These are phyloP conservation scores for Tetrapyrgos nigripes DNA, from an alignment of 1,284 basidiomycete genomes.

Conservation along the genomic window DNA sequence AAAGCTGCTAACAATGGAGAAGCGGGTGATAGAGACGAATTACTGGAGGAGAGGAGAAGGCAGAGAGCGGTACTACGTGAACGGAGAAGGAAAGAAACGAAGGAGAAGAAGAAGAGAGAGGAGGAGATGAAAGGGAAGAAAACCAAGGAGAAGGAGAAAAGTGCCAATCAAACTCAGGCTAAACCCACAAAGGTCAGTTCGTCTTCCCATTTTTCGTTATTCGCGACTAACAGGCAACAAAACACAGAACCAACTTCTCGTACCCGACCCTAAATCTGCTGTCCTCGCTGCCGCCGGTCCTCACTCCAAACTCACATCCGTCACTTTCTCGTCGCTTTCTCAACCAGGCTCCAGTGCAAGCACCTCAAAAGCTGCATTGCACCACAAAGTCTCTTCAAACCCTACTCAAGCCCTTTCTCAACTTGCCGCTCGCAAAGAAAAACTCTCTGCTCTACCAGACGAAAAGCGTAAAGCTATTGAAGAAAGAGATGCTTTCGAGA, in stretches of 20 bases:
- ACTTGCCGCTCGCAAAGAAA: slow-evolving; percentile 75
- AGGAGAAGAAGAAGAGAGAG: slow-evolving; percentile 75
- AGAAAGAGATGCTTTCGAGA: slow-evolving; percentile 86
- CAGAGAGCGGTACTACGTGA: slow-evolving; percentile 86
- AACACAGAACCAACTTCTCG: slow-evolving; percentile 74
- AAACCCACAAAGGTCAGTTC: slow-evolving; percentile 57
- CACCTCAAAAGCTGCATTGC: slow-evolving; percentile 55
- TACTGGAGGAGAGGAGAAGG: slow-evolving; percentile 79
- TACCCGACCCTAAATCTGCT: slow-evolving; percentile 53
- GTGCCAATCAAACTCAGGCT: slow-evolving; percentile 50
- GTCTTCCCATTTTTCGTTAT: no score
- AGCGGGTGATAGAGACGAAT: slow-evolving; percentile 74
- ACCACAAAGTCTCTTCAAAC: slow-evolving; percentile 76
- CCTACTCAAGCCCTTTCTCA: slow-evolving; percentile 85
- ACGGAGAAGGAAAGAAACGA: slow-evolving; percentile 81
- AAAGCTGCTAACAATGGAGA: slow-evolving; percentile 39
- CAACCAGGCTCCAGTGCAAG: slow-evolving; percentile 32
- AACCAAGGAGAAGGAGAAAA: slow-evolving; percentile 50
- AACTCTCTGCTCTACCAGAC: slow-evolving; percentile 74
- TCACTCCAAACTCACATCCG: slow-evolving; percentile 56
- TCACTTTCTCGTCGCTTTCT: slow-evolving; percentile 75
- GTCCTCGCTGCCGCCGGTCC: slow-evolving; percentile 41
- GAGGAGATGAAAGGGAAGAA: slow-evolving; percentile 56
- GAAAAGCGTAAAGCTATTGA: slow-evolving; percentile 81
- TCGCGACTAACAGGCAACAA: no score